Conservation (phyloP, 441 rosid genomes). For the Eruca vesicaria region DNA sequence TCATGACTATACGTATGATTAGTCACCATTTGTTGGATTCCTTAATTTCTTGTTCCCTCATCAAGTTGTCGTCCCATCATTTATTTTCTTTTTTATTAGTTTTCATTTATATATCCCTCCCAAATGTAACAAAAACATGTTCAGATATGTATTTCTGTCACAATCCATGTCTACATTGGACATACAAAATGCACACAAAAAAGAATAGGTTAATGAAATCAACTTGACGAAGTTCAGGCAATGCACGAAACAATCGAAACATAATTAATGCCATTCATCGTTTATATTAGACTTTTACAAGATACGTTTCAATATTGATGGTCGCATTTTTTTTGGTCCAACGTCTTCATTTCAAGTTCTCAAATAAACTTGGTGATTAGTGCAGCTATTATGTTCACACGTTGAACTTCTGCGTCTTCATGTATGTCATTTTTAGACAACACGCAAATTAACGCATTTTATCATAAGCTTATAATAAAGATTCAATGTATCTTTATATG, state of each 20-base stretch:
- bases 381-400: conserved; percentile 5
- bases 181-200: background rate
- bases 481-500: conserved; percentile 5
- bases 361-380: background rate
- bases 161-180: background rate
- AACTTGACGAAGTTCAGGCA: background rate
- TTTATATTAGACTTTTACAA: background rate
- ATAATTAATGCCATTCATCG: background rate
- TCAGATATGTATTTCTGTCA: background rate
- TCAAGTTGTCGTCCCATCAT: conserved; percentile 24
- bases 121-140: background rate
- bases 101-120: background rate
- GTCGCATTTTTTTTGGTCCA: background rate
- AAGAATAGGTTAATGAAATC: no score
- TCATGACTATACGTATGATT: conserved; percentile 28
- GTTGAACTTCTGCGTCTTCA: background rate
- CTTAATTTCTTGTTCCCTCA: conserved; percentile 25
- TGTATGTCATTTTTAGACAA: conserved; percentile 12
- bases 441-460: background rate
- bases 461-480: conserved; percentile 2
- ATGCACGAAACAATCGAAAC: background rate
- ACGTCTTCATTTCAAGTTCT: background rate
- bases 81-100: background rate
- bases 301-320: background rate
- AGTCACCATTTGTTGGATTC: conserved; percentile 24